Evolutionary conservation across 305 asterid species (phyloP).

Genomic region (Nicotiana rustica): DNA sequence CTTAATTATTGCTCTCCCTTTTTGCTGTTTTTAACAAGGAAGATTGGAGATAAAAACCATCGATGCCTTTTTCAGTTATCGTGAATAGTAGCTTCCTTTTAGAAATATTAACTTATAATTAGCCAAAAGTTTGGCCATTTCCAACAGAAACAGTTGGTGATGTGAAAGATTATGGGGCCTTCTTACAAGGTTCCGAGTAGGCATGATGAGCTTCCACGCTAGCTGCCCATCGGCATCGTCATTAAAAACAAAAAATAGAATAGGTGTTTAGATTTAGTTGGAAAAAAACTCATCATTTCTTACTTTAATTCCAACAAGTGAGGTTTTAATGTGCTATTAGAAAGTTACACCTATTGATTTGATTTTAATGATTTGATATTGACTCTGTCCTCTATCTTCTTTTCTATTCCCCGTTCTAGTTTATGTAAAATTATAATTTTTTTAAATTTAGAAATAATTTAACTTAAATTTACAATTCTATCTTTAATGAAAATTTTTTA

Average conservation of each 20-base stretch:
- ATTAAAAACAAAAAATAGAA: constrained; percentile 34
- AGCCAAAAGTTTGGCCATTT: constrained; percentile 29
- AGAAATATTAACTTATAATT: neutral
- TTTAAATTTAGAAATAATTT: too few species aligned
- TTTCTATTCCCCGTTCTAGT: too few species aligned
- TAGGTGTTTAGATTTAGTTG: constrained; percentile 36
- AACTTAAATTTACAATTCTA: too few species aligned
- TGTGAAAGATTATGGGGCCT: constrained; percentile 55
- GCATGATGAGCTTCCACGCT: constrained; percentile 58
- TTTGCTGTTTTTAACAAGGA: neutral
- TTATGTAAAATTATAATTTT: too few species aligned
- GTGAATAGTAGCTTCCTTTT: constrained; percentile 4
- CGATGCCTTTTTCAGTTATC: constrained; percentile 26
- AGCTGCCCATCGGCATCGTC: constrained; percentile 27
- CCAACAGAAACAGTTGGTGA: constrained; percentile 57
- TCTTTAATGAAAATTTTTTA: too few species aligned
- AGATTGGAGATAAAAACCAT: neutral
- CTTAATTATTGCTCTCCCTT: neutral
- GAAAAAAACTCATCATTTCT: constrained; percentile 23
- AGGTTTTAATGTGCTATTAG: constrained; percentile 26
- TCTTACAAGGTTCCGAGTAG: constrained; percentile 65
- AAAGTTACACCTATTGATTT: constrained; percentile 30
- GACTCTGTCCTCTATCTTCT: neutral
- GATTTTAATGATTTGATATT: constrained; percentile 21
- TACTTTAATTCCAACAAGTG: constrained; percentile 36